These are phyloP conservation scores for Wickerhamiella hasegawae DNA, from an alignment of 805 yeast genomes.

Conservation along the genomic window DNA sequence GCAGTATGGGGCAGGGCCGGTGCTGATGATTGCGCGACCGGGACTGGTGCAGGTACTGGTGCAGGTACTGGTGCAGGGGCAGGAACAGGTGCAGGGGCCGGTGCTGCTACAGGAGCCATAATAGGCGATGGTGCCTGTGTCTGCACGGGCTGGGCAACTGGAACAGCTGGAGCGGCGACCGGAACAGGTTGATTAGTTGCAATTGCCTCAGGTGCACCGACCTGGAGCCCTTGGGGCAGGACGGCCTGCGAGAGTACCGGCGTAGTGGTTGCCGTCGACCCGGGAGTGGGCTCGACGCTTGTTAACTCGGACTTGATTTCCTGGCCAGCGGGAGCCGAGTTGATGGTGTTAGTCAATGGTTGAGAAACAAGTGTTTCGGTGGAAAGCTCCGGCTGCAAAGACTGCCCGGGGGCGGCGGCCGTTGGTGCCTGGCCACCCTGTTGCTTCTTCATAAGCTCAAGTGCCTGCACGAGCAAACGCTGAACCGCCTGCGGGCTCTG, in stretches of 20 bases:
- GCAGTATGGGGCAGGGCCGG: not conserved
- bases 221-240: no score
- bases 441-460: conserved; percentile 7
- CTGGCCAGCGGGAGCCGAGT: not conserved
- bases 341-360: conserved; percentile 9
- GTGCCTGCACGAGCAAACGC: conserved; percentile 8
- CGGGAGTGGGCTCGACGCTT: conserved; percentile 9
- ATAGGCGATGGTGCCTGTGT: conserved; percentile 1
- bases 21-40: not conserved
- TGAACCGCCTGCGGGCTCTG: conserved; percentile 8
- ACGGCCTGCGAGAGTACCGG: conserved; percentile 14
- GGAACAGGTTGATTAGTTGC: no score
- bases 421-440: conserved; percentile 2
- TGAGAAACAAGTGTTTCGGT: no score
- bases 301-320: not conserved
- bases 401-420: not conserved
- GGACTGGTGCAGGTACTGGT: conserved; percentile 1
- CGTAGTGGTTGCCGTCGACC: no score
- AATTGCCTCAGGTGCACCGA: no score
- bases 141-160: not conserved
- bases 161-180: conserved; percentile 6
- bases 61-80: conserved; percentile 4
- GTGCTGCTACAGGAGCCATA: conserved; percentile 5
- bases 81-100: conserved; percentile 2
- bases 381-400: not conserved